phyloP scores from a whole-genome alignment of 441 rosid species.

The Omphalea diandra region DNA sequence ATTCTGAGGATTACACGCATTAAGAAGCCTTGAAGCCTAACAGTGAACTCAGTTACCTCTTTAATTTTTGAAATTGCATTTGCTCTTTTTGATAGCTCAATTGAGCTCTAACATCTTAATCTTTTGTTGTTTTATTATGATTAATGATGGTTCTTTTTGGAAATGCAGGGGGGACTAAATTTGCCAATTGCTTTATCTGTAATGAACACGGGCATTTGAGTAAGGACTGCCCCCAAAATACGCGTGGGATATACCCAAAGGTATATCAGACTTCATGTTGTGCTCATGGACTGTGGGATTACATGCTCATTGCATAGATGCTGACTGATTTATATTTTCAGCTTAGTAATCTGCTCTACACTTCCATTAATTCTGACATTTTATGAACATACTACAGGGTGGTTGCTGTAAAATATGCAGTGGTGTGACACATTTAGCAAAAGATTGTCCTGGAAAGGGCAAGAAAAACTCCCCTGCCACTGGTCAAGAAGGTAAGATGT shows the following conservation, averaged over 20 bases:
- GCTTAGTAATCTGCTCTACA: neutral
- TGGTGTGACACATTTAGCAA: conserved; percentile 92
- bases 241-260: conserved; percentile 92
- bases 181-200: conserved; percentile 86
- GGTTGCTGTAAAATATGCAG: conserved; percentile 90
- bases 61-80: neutral
- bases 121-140: conserved; percentile 4
- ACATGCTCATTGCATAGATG: conserved; percentile 1
- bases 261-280: conserved; percentile 29
- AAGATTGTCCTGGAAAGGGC: conserved; percentile 81
- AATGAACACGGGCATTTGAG: conserved; percentile 82
- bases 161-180: conserved; percentile 75
- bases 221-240: conserved; percentile 80
- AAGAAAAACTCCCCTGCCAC: conserved; percentile 28
- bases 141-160: conserved; percentile 7
- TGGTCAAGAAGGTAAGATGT: conserved; percentile 33
- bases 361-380: conserved; percentile 1
- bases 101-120: conserved; percentile 13
- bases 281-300: neutral
- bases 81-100: neutral
- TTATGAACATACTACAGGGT: conserved; percentile 45
- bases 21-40: neutral
- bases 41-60: neutral
- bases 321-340: neutral
- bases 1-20: neutral